Conservation (phyloP, 306 rosid genomes). For the Casuarina cunninghamiana region DNA sequence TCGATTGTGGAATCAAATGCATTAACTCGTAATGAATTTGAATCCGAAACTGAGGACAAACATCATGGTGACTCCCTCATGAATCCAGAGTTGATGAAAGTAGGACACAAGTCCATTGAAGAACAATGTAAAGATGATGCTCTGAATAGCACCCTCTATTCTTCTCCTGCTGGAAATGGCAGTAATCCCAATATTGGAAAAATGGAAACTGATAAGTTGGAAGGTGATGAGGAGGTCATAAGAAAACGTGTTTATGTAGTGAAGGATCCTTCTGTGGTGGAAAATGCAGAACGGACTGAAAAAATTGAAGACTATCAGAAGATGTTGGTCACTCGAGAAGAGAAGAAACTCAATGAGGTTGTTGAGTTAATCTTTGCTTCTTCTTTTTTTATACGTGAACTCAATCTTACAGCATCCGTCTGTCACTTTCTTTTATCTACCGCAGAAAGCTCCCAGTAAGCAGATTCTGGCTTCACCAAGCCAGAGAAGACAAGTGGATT, state of each 20-base stretch:
- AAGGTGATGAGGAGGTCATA: conserved; percentile 31
- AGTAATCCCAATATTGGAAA: conserved; percentile 26
- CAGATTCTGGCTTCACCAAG: conserved; percentile 41
- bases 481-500: conserved; percentile 36
- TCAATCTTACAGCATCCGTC: neutral
- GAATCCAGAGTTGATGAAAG: conserved; percentile 9
- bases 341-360: conserved; percentile 38
- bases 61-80: conserved; percentile 12
- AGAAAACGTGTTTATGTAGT: conserved; percentile 27
- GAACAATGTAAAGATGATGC: conserved; percentile 29
- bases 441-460: conserved; percentile 42
- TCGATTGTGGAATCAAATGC: conserved; percentile 46
- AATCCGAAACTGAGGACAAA: conserved; percentile 27
- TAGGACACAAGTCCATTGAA: conserved; percentile 23
- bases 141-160: conserved; percentile 24
- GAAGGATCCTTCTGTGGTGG: conserved; percentile 26
- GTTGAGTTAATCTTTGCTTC: conserved; percentile 19
- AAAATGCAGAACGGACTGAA: conserved; percentile 31
- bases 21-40: conserved; percentile 12
- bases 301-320: conserved; percentile 36
- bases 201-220: conserved; percentile 30
- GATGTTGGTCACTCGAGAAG: conserved; percentile 27
- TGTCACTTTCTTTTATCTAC: conserved; percentile 17
- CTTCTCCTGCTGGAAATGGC: conserved; percentile 24
- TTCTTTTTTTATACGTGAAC: conserved; percentile 11